These are phyloP conservation scores for Ilyonectria mors-panacis DNA, from an alignment of 2,329 filamentous ascomycete species.

Conservation along the genomic window DNA sequence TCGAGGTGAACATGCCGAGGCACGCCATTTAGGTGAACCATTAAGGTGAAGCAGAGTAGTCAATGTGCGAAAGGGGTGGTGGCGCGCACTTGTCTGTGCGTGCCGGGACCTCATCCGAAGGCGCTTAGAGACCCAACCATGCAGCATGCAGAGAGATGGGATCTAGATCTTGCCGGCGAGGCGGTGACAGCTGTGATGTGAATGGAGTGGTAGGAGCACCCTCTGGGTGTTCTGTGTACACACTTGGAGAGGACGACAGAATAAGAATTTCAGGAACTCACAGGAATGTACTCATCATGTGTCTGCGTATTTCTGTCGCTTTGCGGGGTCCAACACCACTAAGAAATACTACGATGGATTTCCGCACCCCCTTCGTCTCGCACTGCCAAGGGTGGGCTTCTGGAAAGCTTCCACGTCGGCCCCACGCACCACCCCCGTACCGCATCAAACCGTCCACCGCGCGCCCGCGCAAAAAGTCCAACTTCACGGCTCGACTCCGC, in stretches of 20 bases:
- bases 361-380: background rate
- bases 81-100: slow-evolving; percentile 3
- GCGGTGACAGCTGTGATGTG: slow-evolving; percentile 25
- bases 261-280: background rate
- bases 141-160: background rate
- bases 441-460: slow-evolving; percentile 18
- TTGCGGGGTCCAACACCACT: background rate
- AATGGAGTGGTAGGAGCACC: background rate
- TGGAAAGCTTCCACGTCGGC: slow-evolving; percentile 47
- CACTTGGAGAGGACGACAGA: background rate
- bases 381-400: slow-evolving; percentile 40
- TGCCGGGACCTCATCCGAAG: slow-evolving; percentile 17
- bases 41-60: background rate
- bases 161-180: slow-evolving; percentile 8
- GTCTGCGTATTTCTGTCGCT: background rate
- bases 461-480: slow-evolving; percentile 30
- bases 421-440: slow-evolving; percentile 38
- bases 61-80: background rate
- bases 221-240: background rate
- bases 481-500: slow-evolving; percentile 21
- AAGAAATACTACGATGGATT: slow-evolving; percentile 14
- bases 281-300: background rate
- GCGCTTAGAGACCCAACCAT: background rate
- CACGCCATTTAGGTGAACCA: background rate
- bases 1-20: background rate